phyloP scores from a whole-genome alignment of 768 basidiomycete species.

The Coprinellus aureogranulatus region DNA sequence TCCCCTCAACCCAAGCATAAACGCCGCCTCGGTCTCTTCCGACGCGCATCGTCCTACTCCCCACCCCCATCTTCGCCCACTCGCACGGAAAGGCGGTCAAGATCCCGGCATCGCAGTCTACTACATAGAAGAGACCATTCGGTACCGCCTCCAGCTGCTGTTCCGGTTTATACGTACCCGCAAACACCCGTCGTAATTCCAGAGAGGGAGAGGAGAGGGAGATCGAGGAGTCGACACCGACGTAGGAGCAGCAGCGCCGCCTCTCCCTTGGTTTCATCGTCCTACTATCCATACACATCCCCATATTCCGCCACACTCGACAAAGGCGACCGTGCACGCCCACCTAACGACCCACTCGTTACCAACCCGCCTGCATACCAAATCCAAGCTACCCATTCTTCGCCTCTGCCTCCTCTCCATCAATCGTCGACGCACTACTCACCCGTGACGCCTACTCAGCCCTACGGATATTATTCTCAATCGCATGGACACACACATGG shows the following conservation, averaged over 20 bases:
- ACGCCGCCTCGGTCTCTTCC: not conserved
- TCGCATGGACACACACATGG: too few species aligned
- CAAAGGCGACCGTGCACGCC: constrained; percentile 2
- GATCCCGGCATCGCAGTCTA: too few species aligned
- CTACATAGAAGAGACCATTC: not conserved
- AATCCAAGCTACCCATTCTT: constrained; percentile 1
- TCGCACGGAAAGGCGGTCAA: too few species aligned
- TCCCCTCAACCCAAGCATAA: not conserved
- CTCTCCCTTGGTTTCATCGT: not conserved
- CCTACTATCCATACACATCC: not conserved
- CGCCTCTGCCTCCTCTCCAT: too few species aligned
- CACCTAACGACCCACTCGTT: constrained; percentile 2
- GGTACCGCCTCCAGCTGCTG: not conserved
- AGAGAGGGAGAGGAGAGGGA: not conserved
- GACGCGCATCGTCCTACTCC: not conserved
- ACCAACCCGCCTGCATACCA: constrained; percentile 7
- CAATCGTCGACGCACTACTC: too few species aligned
- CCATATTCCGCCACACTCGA: not conserved
- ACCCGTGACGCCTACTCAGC: too few species aligned
- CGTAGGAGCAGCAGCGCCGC: not conserved
- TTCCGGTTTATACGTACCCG: not conserved
- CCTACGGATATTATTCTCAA: too few species aligned
- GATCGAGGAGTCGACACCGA: not conserved
- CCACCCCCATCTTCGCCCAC: too few species aligned
- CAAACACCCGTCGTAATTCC: not conserved